Percentiles rank a stretch among this genome's conserved stretches.
Evolutionary conservation across 2,329 filamentous ascomycete genomes (phyloP).

Genomic region (Colletotrichum lupini): DNA sequence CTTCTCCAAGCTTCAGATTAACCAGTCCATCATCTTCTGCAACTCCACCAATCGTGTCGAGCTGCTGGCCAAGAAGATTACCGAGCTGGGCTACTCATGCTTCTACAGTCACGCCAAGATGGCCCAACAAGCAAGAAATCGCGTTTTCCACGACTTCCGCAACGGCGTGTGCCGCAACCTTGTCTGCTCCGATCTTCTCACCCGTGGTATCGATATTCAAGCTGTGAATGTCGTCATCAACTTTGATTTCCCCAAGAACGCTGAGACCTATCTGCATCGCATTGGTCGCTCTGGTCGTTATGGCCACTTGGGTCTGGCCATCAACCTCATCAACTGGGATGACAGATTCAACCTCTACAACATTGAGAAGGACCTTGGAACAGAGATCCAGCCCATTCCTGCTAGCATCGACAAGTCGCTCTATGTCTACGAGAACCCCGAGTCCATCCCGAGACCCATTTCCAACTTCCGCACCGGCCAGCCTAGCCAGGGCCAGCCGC

Average conservation of each 20-base stretch:
- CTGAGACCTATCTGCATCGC: slow-evolving; percentile 97
- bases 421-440: slow-evolving; percentile 97
- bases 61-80: slow-evolving; percentile 98
- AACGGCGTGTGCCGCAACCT: slow-evolving; percentile 98
- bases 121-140: slow-evolving; percentile 96
- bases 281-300: slow-evolving; percentile 98
- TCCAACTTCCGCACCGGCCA: slow-evolving; percentile 56
- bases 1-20: slow-evolving; percentile 99
- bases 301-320: slow-evolving; percentile 95
- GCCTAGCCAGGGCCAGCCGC: slow-evolving; percentile 42
- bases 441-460: slow-evolving; percentile 88
- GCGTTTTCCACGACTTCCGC: slow-evolving; percentile 99
- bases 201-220: slow-evolving; percentile 99
- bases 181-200: slow-evolving; percentile 96
- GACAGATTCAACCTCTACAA: slow-evolving; percentile 99
- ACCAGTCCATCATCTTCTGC: slow-evolving; percentile 99
- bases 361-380: slow-evolving; percentile 96
- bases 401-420: slow-evolving; percentile 95
- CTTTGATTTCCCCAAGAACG: slow-evolving; percentile 99
- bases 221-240: slow-evolving; percentile 99
- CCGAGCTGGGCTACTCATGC: slow-evolving; percentile 97
- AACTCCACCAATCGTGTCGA: slow-evolving; percentile 99
- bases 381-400: slow-evolving; percentile 97
- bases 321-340: slow-evolving; percentile 99
- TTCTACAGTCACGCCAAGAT: slow-evolving; percentile 99